A percentile compares a stretch with the other conserved stretches of the same genome.
phyloP scores from a whole-genome alignment of 2,329 filamentous ascomycete species.

The Stagonosporopsis rhizophila region DNA sequence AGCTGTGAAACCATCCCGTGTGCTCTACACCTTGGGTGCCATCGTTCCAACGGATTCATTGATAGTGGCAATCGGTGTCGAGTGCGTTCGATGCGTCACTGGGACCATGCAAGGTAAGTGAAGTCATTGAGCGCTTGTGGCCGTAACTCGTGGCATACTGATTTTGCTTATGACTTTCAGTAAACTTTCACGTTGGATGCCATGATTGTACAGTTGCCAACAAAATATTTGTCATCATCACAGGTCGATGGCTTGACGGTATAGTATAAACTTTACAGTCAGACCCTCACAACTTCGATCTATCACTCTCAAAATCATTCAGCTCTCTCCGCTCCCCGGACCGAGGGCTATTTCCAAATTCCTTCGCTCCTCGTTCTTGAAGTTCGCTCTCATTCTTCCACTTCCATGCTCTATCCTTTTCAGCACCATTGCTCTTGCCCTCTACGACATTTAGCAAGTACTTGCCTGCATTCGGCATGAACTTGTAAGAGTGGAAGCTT shows the following conservation, averaged over 20 bases:
- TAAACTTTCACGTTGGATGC: neutral
- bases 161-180: neutral
- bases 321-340: constrained; percentile 21
- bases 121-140: neutral
- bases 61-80: neutral
- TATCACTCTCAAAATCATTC: constrained; percentile 20
- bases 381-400: constrained; percentile 42
- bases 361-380: constrained; percentile 24
- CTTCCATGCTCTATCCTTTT: constrained; percentile 46
- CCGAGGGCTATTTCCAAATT: constrained; percentile 27
- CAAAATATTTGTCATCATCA: neutral
- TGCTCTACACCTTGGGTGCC: neutral
- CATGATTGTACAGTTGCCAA: neutral
- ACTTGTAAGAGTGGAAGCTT: constrained; percentile 70
- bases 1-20: too few relatives aligned
- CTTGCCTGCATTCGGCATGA: constrained; percentile 67
- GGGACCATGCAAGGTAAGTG: neutral
- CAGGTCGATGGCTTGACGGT: neutral
- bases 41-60: neutral
- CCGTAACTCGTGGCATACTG: neutral
- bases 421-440: constrained; percentile 45
- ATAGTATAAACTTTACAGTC: too few relatives aligned
- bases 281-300: constrained; percentile 1
- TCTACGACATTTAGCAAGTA: constrained; percentile 59
- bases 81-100: neutral